These are phyloP conservation scores for Hanseniaspora sp. DNA, from an alignment of 1,139 yeast species.

Conservation along the genomic window DNA sequence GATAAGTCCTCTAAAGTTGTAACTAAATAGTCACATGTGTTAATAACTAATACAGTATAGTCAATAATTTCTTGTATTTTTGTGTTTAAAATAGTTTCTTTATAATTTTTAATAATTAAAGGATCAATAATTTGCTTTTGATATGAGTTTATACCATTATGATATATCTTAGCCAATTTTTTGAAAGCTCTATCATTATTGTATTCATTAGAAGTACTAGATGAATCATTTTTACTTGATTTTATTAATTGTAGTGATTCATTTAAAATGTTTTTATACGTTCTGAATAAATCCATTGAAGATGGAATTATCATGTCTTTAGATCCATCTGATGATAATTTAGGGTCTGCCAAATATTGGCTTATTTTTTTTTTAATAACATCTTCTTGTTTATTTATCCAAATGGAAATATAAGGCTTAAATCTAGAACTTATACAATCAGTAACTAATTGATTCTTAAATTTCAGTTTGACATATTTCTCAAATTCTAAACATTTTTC, in stretches of 20 bases:
- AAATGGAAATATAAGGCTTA: slow-evolving; percentile 70
- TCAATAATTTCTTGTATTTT: slow-evolving; percentile 35
- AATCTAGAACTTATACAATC: slow-evolving; percentile 60
- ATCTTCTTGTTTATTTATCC: slow-evolving; percentile 81
- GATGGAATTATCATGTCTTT: slow-evolving; percentile 62
- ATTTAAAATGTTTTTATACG: slow-evolving; percentile 57
- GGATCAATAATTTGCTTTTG: slow-evolving; percentile 48
- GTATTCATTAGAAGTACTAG: slow-evolving; percentile 28
- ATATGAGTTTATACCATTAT: slow-evolving; percentile 57
- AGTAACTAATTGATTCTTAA: slow-evolving; percentile 30
- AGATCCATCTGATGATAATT: slow-evolving; percentile 31
- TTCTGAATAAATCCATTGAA: slow-evolving; percentile 74
- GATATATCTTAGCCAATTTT: slow-evolving; percentile 49
- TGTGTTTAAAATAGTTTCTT: slow-evolving; percentile 28
- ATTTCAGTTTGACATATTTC: slow-evolving; percentile 50
- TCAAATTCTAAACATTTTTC: slow-evolving; percentile 72
- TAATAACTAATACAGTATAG: slow-evolving; percentile 60
- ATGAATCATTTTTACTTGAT: not conserved
- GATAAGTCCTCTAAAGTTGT: slow-evolving; percentile 68
- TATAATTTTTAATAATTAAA: slow-evolving; percentile 36
- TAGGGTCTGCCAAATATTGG: slow-evolving; percentile 45
- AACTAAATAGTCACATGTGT: slow-evolving; percentile 83
- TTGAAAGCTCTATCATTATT: slow-evolving; percentile 23
- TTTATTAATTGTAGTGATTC: slow-evolving; percentile 59
- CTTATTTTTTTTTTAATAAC: slow-evolving; percentile 49